Percentiles rank a stretch among this genome's conserved stretches.
phyloP scores from a whole-genome alignment of 2,329 filamentous ascomycete genomes.

The Sporothrix phasma region DNA sequence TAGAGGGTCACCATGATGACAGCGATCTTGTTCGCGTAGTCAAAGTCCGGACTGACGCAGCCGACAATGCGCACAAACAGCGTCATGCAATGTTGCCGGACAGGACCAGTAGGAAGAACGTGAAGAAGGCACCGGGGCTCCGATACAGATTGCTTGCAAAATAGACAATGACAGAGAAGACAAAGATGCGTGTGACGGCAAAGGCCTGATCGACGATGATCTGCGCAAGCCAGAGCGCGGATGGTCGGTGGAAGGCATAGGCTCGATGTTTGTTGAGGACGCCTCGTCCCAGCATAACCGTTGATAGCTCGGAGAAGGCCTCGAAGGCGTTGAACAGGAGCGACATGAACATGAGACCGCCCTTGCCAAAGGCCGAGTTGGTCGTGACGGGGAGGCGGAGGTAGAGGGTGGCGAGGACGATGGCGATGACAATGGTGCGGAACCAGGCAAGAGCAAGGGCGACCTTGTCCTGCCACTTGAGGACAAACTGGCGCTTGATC shows the following conservation, averaged over 20 bases:
- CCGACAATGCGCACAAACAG: constrained; percentile 68
- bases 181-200: constrained; percentile 56
- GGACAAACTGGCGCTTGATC: constrained; percentile 73
- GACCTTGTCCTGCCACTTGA: constrained; percentile 80
- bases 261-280: constrained; percentile 78
- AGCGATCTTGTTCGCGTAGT: constrained; percentile 75
- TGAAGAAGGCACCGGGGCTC: constrained; percentile 70
- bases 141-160: constrained; percentile 63
- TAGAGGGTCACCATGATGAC: constrained; percentile 73
- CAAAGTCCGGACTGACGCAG: constrained; percentile 68
- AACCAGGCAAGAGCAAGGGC: constrained; percentile 64
- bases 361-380: constrained; percentile 67
- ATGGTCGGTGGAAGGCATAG: constrained; percentile 74
- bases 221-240: constrained; percentile 73
- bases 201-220: constrained; percentile 71
- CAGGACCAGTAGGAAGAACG: constrained; percentile 61
- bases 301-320: constrained; percentile 66
- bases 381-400: constrained; percentile 56
- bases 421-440: constrained; percentile 58
- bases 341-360: constrained; percentile 70
- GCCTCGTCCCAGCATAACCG: constrained; percentile 58
- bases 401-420: constrained; percentile 73
- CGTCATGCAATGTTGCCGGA: constrained; percentile 62
- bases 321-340: constrained; percentile 83
- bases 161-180: constrained; percentile 68